These are phyloP conservation scores for Cyberlindnera suaveolens DNA, from an alignment of 805 yeast species.

Conservation along the genomic window DNA sequence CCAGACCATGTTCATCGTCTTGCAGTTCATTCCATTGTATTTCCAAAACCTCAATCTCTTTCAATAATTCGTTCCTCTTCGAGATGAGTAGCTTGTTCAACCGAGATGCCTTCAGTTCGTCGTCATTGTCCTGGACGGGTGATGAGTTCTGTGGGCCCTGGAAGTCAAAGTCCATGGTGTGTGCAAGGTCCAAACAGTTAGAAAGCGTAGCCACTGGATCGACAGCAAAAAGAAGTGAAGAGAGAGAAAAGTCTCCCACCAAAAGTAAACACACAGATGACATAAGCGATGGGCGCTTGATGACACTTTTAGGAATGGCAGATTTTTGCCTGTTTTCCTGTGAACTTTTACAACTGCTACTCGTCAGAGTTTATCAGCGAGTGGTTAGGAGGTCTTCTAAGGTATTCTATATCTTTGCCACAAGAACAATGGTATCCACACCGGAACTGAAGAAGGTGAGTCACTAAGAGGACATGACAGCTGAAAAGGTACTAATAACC, in stretches of 20 bases:
- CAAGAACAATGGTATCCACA: conserved; percentile 44
- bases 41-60: conserved; percentile 17
- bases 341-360: no score
- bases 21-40: conserved; percentile 16
- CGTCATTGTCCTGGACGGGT: conserved; percentile 14
- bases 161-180: neutral
- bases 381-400: no score
- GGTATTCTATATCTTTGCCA: no score
- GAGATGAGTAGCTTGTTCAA: conserved; percentile 10
- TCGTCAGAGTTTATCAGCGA: no score
- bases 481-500: conserved; percentile 3
- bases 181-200: no score
- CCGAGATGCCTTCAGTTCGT: conserved; percentile 6
- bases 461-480: conserved; percentile 5
- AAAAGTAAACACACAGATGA: no score
- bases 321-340: no score
- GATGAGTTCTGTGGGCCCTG: conserved; percentile 9
- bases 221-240: no score
- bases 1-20: conserved; percentile 5
- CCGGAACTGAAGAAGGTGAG: conserved; percentile 54
- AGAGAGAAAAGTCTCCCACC: no score
- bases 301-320: no score
- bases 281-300: no score
- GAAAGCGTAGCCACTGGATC: no score
- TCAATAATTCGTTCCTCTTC: conserved; percentile 7